Evolutionary conservation across 352 stramenopile species (phyloP), one percentile per base, ranked within the genome.

Genomic region (Sclerospora graminicola): DNA sequence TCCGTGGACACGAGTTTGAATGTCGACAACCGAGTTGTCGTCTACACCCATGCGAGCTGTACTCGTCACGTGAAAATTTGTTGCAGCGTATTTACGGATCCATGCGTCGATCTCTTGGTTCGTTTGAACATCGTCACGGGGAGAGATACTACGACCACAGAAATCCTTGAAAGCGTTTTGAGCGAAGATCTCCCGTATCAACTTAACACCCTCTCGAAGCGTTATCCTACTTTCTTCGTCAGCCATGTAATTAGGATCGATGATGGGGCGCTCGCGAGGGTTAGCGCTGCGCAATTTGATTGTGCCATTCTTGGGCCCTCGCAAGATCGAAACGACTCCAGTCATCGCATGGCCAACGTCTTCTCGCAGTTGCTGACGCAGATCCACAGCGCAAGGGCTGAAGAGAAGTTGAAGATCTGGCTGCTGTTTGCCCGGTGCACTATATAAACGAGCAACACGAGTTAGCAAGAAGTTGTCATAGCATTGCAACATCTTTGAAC

Each of bases 181-280:
- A 51, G 89, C 69, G 33, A 94, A 81, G 38, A 95, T 74, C 56
- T 92, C 73, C 8, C 79, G 74, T 14, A 71, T 86, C 9, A 89
- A 49, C 2, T 73, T 65, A 27, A 90, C 79, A 14, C 49, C 80
- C 3, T 69, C 55, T 26, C 78, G 74, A 26, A 92, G 68, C 35
- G 90, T 77, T 13, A 74, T 46, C 2, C 72, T 41, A 33, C 89
- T n/a, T n/a, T n/a, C n/a, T n/a, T n/a, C n/a, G n/a, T n/a, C n/a
- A n/a, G n/a, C n/a, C n/a, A n/a, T n/a, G 49, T 90, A 91, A 54
- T 89, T 91, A 1, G 82, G 82, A 37, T 94, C 63, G 39, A 94
- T 82, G 34, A 85, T 56, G 20, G 77, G 76, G 31, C 80, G 48
- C n/a, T 74, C 69, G 19, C 69, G 70, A 0, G 75, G 74, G 48